These are phyloP conservation scores for Fusarium sp. DNA, from an alignment of 2,329 filamentous ascomycete species.

Conservation along the genomic window DNA sequence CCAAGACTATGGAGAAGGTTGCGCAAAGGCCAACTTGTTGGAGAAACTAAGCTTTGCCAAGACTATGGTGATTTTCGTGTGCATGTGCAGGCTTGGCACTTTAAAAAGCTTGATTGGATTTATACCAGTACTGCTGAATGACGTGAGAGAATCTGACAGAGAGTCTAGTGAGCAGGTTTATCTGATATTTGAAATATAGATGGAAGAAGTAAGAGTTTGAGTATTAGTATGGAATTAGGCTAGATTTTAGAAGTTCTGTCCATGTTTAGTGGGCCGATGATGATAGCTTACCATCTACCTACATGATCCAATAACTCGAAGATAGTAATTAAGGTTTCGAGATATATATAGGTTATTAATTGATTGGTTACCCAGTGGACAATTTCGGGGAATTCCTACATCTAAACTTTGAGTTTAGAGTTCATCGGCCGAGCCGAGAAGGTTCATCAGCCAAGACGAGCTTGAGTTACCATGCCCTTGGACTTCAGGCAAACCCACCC, in stretches of 20 bases:
- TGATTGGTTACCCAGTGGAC: not conserved
- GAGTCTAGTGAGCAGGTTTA: conserved; percentile 9
- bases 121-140: conserved; percentile 24
- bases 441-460: conserved; percentile 5
- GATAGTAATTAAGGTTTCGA: not conserved
- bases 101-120: conserved; percentile 41
- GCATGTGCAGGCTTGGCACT: conserved; percentile 45
- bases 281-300: not conserved
- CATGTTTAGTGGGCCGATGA: not conserved
- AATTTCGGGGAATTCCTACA: not conserved
- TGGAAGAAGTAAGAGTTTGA: not conserved
- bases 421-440: conserved; percentile 18
- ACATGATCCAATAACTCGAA: not conserved
- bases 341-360: not conserved
- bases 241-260: not conserved
- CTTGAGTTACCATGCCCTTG: too few relatives aligned
- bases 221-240: not conserved
- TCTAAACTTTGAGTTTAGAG: conserved; percentile 3
- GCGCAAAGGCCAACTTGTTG: conserved; percentile 36
- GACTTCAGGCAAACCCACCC: too few relatives aligned
- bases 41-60: conserved; percentile 54
- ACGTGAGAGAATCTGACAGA: conserved; percentile 15
- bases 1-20: conserved; percentile 44
- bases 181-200: not conserved
- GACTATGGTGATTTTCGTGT: conserved; percentile 34